Evolutionary conservation across 169 alveolate species (phyloP).

Genomic region (Plasmodium relictum): DNA sequence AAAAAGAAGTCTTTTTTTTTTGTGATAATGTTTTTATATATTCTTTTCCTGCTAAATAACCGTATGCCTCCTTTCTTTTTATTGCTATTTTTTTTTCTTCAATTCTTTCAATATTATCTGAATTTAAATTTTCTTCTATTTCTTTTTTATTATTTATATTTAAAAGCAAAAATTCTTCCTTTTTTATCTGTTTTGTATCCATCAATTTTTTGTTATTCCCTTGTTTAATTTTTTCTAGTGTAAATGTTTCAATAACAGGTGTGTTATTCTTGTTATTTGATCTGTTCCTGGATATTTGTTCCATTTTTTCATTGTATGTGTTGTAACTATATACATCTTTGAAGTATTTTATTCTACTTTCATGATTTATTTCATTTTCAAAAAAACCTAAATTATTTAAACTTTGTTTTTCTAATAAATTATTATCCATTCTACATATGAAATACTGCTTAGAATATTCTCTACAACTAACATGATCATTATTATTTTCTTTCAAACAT

Average conservation of each 20-base stretch:
- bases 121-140: constrained; percentile 4
- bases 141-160: constrained; percentile 9
- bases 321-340: constrained; percentile 74
- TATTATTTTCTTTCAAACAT: constrained; percentile 69
- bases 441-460: constrained; percentile 77
- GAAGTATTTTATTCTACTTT: constrained; percentile 51
- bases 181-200: not conserved
- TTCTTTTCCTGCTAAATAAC: constrained; percentile 38
- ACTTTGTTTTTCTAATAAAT: constrained; percentile 69
- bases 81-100: constrained; percentile 53
- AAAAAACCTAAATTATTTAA: constrained; percentile 61
- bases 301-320: constrained; percentile 53
- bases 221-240: not conserved
- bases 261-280: constrained; percentile 9
- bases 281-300: constrained; percentile 14
- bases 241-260: not conserved
- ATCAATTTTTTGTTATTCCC: not conserved
- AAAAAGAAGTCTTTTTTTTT: constrained; percentile 42
- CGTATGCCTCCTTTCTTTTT: constrained; percentile 36
- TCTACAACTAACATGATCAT: constrained; percentile 79
- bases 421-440: constrained; percentile 78
- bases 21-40: constrained; percentile 29
- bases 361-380: constrained; percentile 59
- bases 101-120: constrained; percentile 9
- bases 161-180: constrained; percentile 22